Evolutionary conservation across 768 basidiomycete genomes (phyloP), one percentile per base, ranked within the genome.

Genomic region (Boletus sensibilis): DNA sequence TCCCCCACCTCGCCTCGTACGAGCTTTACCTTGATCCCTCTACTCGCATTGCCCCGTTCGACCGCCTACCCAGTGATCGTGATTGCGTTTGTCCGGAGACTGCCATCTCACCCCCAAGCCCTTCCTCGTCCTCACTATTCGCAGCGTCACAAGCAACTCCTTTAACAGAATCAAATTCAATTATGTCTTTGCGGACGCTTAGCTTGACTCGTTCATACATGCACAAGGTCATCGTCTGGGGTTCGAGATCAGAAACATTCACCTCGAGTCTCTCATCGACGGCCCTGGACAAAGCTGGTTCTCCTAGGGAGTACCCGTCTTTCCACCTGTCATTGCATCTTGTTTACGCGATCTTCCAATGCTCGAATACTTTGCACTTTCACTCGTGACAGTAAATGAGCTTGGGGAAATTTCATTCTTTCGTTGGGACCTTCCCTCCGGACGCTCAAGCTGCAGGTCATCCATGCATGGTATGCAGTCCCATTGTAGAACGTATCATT

Each of bases 311-410:
- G 75, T 56, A 69, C 55, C 48, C 66, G 70, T 5, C 60, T 78
- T 9, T 68, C 71, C 9, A 72, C 67, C 25, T 13, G 60, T 50
- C 10, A 58, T 78, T 23, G 60, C 70, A 16, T 55, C 64, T 16
- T 75, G 69, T 45, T 52, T 78, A 8, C 57, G 58, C 29, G 54
- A 48, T 18, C 55, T 77, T 33, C 56, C 60, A 0, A 48, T 37
- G 25, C 64, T 78, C 23, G 68, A 73, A 50, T 73, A 74, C 51
- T 66, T 79, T 43, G 73, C 74, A 1, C 61, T 79, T 23, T 70
- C 69, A 2, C 56, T 74, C 21, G 60, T 73, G 35, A 75, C 74
- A 9, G 72, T 74, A 7, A 64, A 67, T 23, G 75, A 77, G 44
- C 64, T 74, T 11, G 41, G 63, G 48, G 64, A 56, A 64, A 72